phyloP scores from a whole-genome alignment of 345 rosid genomes.

The Ceriops zippeliana region DNA sequence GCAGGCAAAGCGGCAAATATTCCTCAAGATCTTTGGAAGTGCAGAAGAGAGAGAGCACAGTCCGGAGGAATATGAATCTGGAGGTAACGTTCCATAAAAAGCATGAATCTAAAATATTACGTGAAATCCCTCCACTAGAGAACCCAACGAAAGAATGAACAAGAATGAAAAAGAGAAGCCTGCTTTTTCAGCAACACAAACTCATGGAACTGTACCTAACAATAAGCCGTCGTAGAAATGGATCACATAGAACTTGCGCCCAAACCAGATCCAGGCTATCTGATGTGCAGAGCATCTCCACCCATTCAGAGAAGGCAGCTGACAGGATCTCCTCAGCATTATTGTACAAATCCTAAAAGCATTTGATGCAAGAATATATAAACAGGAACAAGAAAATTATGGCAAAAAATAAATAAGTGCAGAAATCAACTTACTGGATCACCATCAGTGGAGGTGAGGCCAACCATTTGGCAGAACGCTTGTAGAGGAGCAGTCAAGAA shows the following conservation, averaged over 20 bases:
- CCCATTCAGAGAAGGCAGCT: conserved; percentile 75
- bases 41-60: conserved; percentile 51
- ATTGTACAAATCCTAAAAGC: conserved; percentile 48
- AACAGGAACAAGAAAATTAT: conserved; percentile 7
- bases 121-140: too few relatives aligned
- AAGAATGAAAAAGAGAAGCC: not conserved
- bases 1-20: conserved; percentile 73
- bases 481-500: conserved; percentile 88
- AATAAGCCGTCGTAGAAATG: conserved; percentile 82
- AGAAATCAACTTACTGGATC: conserved; percentile 46
- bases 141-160: not conserved
- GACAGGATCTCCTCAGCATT: conserved; percentile 76
- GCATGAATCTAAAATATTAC: not conserved
- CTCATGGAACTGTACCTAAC: conserved; percentile 49
- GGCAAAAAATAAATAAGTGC: not conserved
- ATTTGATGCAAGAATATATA: conserved; percentile 8
- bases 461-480: conserved; percentile 84
- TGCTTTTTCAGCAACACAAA: not conserved
- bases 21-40: conserved; percentile 44
- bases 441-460: conserved; percentile 41
- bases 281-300: conserved; percentile 75
- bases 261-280: conserved; percentile 78
- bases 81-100: conserved; percentile 7
- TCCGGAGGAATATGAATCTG: conserved; percentile 92
- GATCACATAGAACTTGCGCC: conserved; percentile 88